A percentile compares a stretch with the other conserved stretches of the same genome.
Conservation (phyloP, 768 basidiomycete genomes). For the Tylopilus sp. region DNA sequence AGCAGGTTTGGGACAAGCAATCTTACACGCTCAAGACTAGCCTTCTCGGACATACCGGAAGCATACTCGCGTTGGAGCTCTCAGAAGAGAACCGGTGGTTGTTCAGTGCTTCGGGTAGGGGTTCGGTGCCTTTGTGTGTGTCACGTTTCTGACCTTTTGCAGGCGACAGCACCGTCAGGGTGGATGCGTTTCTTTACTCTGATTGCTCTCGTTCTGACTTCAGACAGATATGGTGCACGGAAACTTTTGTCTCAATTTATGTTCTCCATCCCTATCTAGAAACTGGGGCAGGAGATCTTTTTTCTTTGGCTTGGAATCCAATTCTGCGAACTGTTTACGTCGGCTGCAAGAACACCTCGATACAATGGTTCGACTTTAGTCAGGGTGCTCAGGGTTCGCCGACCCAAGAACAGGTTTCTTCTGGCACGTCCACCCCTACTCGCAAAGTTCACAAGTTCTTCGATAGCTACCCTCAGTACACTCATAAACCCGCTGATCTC, state of each 20-base stretch:
- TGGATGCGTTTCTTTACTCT: conserved; percentile 32
- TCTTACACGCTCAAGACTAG: conserved; percentile 66
- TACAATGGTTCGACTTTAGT: conserved; percentile 81
- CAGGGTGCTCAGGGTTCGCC: not conserved
- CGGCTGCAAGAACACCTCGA: conserved; percentile 90
- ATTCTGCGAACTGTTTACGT: conserved; percentile 70
- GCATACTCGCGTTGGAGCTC: conserved; percentile 76
- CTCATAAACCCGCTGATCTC: conserved; percentile 64
- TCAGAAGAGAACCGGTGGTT: conserved; percentile 78
- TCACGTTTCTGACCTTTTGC: conserved; percentile 2
- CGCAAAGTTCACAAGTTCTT: conserved; percentile 85
- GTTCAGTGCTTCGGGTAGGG: conserved; percentile 83
- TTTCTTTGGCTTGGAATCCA: conserved; percentile 78
- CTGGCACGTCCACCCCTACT: conserved; percentile 35
- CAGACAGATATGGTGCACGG: conserved; percentile 77
- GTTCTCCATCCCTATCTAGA: conserved; percentile 77
- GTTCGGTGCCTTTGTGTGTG: not conserved
- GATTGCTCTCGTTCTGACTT: conserved; percentile 4
- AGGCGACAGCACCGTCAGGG: conserved; percentile 89
- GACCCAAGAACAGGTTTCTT: conserved; percentile 11
- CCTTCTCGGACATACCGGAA: conserved; percentile 79
- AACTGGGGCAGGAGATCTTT: conserved; percentile 81
- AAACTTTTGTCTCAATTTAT: conserved; percentile 60
- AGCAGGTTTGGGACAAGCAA: conserved; percentile 81
- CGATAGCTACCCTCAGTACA: conserved; percentile 78